These are phyloP conservation scores for Candida tropicalis DNA, from an alignment of 1,139 yeast species.

Conservation along the genomic window DNA sequence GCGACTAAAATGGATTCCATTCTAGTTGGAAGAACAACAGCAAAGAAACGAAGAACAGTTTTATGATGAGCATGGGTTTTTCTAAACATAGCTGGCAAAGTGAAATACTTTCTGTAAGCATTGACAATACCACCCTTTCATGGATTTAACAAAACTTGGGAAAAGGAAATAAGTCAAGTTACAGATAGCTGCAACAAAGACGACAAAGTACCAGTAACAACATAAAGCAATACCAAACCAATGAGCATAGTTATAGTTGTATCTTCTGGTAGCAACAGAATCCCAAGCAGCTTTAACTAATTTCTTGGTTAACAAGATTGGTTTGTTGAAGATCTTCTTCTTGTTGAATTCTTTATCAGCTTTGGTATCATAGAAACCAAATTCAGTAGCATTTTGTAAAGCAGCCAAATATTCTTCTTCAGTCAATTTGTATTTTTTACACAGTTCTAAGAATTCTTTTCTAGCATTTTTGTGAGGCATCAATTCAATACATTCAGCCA, in stretches of 20 bases:
- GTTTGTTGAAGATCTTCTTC: constrained; percentile 31
- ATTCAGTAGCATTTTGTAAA: constrained; percentile 40
- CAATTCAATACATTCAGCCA: constrained; percentile 37
- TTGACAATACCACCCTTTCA: constrained; percentile 38
- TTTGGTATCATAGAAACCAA: constrained; percentile 26
- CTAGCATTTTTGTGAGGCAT: constrained; percentile 29
- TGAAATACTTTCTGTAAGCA: constrained; percentile 40
- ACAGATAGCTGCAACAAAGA: constrained; percentile 46
- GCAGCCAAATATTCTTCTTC: constrained; percentile 30
- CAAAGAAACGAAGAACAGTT: constrained; percentile 30
- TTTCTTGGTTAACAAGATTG: constrained; percentile 26
- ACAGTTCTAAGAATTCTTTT: constrained; percentile 27
- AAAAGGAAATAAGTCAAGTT: constrained; percentile 34
- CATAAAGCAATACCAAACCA: constrained; percentile 54
- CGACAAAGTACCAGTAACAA: constrained; percentile 47
- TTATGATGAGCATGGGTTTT: constrained; percentile 44
- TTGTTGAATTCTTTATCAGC: constrained; percentile 30
- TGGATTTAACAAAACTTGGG: constrained; percentile 35
- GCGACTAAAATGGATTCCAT: constrained; percentile 55
- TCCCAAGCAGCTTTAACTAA: constrained; percentile 33
- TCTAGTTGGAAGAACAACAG: constrained; percentile 61
- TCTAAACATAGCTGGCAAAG: constrained; percentile 51
- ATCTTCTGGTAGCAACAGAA: constrained; percentile 42
- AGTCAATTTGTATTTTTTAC: constrained; percentile 31
- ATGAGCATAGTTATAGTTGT: constrained; percentile 46